phyloP scores from a whole-genome alignment of 1,284 basidiomycete genomes.

The Sporisorium scitamineum region DNA sequence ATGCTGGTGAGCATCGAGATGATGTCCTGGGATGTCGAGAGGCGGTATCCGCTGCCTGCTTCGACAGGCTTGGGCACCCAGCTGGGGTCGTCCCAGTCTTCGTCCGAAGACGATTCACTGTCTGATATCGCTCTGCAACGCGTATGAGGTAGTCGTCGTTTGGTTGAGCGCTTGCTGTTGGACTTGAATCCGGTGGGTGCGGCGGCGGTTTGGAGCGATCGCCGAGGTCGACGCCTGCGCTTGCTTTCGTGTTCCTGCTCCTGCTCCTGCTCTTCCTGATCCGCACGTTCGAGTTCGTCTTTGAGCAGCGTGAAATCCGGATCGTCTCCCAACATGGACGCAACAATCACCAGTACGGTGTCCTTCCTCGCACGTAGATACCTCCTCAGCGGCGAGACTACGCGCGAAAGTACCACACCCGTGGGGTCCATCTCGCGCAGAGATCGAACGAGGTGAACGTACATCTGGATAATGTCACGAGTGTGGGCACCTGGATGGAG shows the following conservation, averaged over 20 bases:
- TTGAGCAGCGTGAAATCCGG: slow-evolving; percentile 61
- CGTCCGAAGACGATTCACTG: slow-evolving; percentile 45
- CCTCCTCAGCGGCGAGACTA: slow-evolving; percentile 59
- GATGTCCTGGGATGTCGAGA: slow-evolving; percentile 62
- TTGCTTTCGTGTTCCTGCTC: slow-evolving; percentile 15
- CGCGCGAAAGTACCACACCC: slow-evolving; percentile 79
- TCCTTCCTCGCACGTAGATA: slow-evolving; percentile 63
- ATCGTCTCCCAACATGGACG: slow-evolving; percentile 65
- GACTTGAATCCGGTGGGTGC: slow-evolving; percentile 1
- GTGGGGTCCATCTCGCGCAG: slow-evolving; percentile 89
- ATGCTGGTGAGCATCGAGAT: slow-evolving; percentile 66
- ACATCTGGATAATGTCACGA: slow-evolving; percentile 88
- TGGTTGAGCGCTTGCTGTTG: slow-evolving; percentile 7
- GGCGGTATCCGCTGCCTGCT: slow-evolving; percentile 58
- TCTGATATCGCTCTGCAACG: slow-evolving; percentile 29
- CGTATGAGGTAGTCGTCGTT: slow-evolving; percentile 6
- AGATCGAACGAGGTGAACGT: slow-evolving; percentile 93
- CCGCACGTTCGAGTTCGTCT: slow-evolving; percentile 55
- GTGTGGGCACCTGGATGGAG: slow-evolving; percentile 97
- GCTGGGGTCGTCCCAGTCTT: slow-evolving; percentile 48
- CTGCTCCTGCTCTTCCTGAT: slow-evolving; percentile 42
- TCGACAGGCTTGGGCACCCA: slow-evolving; percentile 61
- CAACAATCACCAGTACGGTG: slow-evolving; percentile 63
- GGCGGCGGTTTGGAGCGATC: slow-evolving; percentile 16
- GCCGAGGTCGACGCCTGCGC: slow-evolving; percentile 23